Conservation (phyloP, 345 rosid species). For the Kernera saxatilis region DNA sequence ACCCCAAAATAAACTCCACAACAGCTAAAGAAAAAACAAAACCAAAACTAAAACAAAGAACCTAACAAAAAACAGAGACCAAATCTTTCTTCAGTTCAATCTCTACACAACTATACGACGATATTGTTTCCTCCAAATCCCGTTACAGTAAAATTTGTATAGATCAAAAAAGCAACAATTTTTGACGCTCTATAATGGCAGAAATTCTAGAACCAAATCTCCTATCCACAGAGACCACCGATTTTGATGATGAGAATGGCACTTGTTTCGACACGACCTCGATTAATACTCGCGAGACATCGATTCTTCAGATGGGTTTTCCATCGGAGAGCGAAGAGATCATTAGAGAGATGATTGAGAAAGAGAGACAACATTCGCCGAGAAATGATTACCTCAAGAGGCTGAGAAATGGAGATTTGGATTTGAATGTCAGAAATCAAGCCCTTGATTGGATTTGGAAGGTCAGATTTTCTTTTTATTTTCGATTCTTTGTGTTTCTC, state of each 20-base stretch:
- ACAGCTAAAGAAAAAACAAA: not conserved
- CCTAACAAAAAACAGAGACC: not conserved
- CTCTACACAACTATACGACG: not conserved
- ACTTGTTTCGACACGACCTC: slow-evolving; percentile 3
- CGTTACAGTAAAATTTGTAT: slow-evolving; percentile 2
- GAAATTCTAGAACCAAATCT: slow-evolving; percentile 15
- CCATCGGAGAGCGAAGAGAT: slow-evolving; percentile 42
- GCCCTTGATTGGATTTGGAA: slow-evolving; percentile 71
- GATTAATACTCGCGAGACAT: not conserved
- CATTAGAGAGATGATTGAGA: slow-evolving; percentile 44
- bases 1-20: not conserved
- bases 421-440: slow-evolving; percentile 42
- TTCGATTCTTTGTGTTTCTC: not conserved
- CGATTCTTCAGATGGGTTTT: slow-evolving; percentile 35
- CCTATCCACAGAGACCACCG: slow-evolving; percentile 5
- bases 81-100: slow-evolving; percentile 15
- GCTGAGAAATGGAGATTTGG: slow-evolving; percentile 50
- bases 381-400: slow-evolving; percentile 51
- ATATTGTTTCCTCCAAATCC: not conserved
- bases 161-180: slow-evolving; percentile 10
- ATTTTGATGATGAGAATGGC: slow-evolving; percentile 15
- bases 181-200: slow-evolving; percentile 14
- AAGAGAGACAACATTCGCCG: slow-evolving; percentile 49
- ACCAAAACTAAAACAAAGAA: not conserved
- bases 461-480: slow-evolving; percentile 31